A percentile compares a stretch with the other conserved stretches of the same genome.
Conservation (phyloP, 495 filamentous ascomycete species). For the Daldinia childiae region DNA sequence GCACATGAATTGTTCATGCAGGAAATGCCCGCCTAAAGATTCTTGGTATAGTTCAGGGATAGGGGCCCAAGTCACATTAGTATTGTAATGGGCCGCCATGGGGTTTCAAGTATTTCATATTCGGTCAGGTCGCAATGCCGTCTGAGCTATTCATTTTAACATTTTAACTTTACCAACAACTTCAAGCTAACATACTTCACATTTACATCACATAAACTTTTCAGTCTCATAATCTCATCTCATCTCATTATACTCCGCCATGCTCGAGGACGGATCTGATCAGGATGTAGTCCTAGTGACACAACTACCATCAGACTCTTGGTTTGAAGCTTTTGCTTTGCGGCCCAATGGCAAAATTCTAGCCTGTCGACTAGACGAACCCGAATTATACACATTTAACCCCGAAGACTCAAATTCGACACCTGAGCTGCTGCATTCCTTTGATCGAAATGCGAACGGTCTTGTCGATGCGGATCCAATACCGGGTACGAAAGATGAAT, state of each 20-base stretch:
- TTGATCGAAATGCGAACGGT: slow-evolving; percentile 42
- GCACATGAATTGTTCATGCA: slow-evolving; percentile 28
- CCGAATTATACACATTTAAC: slow-evolving; percentile 46
- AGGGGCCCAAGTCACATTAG: slow-evolving; percentile 22
- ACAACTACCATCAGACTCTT: slow-evolving; percentile 45
- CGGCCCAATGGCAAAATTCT: slow-evolving; percentile 46
- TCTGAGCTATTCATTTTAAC: slow-evolving; percentile 31
- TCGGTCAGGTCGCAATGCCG: slow-evolving; percentile 26
- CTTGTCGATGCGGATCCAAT: slow-evolving; percentile 41
- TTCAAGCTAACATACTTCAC: slow-evolving; percentile 2
- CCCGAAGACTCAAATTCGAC: slow-evolving; percentile 38
- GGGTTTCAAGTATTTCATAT: slow-evolving; percentile 37
- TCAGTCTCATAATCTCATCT: too few species aligned
- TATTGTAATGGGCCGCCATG: background rate
- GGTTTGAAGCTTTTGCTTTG: slow-evolving; percentile 45
- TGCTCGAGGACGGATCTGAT: slow-evolving; percentile 30
- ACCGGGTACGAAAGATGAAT: slow-evolving; percentile 41
- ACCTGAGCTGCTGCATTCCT: slow-evolving; percentile 39
- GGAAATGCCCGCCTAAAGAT: slow-evolving; percentile 20
- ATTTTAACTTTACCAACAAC: slow-evolving; percentile 29
- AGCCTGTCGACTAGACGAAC: slow-evolving; percentile 43
- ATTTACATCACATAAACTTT: background rate
- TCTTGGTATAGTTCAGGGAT: slow-evolving; percentile 36
- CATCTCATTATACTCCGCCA: slow-evolving; percentile 20
- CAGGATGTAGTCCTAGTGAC: slow-evolving; percentile 46